Evolutionary conservation across 2,329 filamentous ascomycete species (phyloP).

Genomic region (Aspergillus fijiensis): DNA sequence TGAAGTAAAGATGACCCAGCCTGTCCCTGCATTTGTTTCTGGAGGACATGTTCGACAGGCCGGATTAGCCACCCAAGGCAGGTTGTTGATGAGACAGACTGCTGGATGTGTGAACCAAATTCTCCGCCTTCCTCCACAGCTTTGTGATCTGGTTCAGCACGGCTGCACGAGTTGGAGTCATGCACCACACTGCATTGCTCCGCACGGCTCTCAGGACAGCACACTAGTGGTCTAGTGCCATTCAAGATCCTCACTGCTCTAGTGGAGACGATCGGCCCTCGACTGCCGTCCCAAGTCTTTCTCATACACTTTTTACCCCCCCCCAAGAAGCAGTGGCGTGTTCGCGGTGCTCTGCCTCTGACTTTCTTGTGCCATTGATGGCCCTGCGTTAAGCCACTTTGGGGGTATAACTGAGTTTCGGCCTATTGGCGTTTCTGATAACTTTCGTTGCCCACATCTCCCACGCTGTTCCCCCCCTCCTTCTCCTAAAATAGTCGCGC

Average conservation of each 20-base stretch:
- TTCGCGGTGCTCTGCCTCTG: conserved; percentile 6
- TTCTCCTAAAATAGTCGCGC: conserved; percentile 20
- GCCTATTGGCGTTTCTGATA: conserved; percentile 4
- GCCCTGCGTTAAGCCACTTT: conserved; percentile 15
- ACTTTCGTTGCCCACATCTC: conserved; percentile 12
- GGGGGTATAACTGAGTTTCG: conserved; percentile 6
- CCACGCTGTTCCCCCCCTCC: conserved; percentile 6
- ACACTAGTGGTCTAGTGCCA: conserved; percentile 11
- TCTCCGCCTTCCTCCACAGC: conserved; percentile 16
- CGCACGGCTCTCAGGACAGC: conserved; percentile 16
- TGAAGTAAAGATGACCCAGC: background rate
- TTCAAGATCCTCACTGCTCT: conserved; percentile 24
- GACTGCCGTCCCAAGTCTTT: conserved; percentile 21
- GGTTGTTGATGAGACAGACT: background rate
- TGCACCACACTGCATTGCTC: background rate
- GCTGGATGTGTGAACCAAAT: conserved; percentile 7
- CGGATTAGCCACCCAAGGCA: too few relatives aligned
- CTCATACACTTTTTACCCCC: conserved; percentile 8
- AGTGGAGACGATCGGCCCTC: conserved; percentile 28
- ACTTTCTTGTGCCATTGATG: conserved; percentile 8
- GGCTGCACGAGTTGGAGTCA: background rate
- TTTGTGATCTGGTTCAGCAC: background rate
- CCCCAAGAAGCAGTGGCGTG: conserved; percentile 20
- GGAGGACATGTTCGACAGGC: too few relatives aligned
- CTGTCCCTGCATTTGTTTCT: background rate